phyloP scores from a whole-genome alignment of 1,139 yeast species.

The Candida mesenterica region DNA sequence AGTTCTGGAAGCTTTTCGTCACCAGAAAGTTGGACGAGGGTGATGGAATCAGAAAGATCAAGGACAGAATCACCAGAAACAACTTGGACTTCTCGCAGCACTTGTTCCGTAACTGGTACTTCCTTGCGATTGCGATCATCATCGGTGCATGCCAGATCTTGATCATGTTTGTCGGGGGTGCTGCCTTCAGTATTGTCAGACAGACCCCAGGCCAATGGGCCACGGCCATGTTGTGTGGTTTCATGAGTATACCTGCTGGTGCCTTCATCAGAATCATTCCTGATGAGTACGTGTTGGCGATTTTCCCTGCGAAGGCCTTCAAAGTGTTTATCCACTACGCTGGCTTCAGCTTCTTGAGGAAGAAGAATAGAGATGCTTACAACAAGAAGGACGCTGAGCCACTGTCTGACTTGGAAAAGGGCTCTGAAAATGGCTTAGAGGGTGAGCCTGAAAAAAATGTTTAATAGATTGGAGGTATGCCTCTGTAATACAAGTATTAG shows the following conservation, averaged over 20 bases:
- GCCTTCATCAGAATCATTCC: slow-evolving; percentile 74
- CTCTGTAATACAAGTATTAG: too few relatives aligned
- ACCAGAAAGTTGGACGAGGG: slow-evolving; percentile 91
- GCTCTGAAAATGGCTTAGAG: background rate
- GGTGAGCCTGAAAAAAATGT: slow-evolving; percentile 1
- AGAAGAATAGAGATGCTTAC: slow-evolving; percentile 25
- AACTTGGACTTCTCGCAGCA: slow-evolving; percentile 83
- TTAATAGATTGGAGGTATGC: slow-evolving; percentile 3
- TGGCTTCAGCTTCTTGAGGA: slow-evolving; percentile 46
- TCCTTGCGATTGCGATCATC: slow-evolving; percentile 63
- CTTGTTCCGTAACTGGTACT: slow-evolving; percentile 77
- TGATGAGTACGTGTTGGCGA: slow-evolving; percentile 65
- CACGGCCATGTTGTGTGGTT: slow-evolving; percentile 80
- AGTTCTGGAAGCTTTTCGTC: slow-evolving; percentile 88
- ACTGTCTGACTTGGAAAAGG: slow-evolving; percentile 1
- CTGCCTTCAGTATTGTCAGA: slow-evolving; percentile 79
- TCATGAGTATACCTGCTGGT: slow-evolving; percentile 81
- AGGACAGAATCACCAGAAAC: slow-evolving; percentile 54
- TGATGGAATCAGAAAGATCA: slow-evolving; percentile 57
- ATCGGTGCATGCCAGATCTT: slow-evolving; percentile 83
- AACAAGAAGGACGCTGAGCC: slow-evolving; percentile 16
- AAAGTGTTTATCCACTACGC: slow-evolving; percentile 43
- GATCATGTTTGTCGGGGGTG: slow-evolving; percentile 96
- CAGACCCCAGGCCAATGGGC: slow-evolving; percentile 90
- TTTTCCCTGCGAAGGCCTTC: slow-evolving; percentile 68